Evolutionary conservation across 2,329 filamentous ascomycete species (phyloP).

Genomic region (Claviceps sp.): DNA sequence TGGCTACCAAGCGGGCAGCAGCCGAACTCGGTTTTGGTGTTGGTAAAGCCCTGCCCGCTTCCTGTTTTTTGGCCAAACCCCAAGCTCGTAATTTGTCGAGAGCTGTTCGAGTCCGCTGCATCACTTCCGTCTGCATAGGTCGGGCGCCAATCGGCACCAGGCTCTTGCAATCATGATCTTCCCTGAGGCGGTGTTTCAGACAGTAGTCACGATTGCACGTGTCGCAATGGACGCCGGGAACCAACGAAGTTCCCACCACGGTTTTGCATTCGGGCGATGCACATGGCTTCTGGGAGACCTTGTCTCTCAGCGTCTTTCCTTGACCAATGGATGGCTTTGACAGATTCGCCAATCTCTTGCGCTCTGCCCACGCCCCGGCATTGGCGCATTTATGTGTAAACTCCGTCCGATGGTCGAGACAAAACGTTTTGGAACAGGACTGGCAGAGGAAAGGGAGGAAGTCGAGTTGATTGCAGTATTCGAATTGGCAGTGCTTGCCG

Average conservation of each 20-base stretch:
- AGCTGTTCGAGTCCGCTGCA: slow-evolving; percentile 58
- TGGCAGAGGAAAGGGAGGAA: slow-evolving; percentile 93
- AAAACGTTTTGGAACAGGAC: slow-evolving; percentile 74
- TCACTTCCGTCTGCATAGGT: slow-evolving; percentile 28
- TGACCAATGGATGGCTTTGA: slow-evolving; percentile 39
- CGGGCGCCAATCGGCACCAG: slow-evolving; percentile 45
- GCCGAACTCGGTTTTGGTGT: slow-evolving; percentile 50
- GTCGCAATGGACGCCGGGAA: slow-evolving; percentile 56
- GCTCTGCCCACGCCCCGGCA: slow-evolving; percentile 48
- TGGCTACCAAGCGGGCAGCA: slow-evolving; percentile 50
- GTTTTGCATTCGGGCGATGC: slow-evolving; percentile 54
- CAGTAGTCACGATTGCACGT: slow-evolving; percentile 64
- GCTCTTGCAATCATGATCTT: slow-evolving; percentile 77
- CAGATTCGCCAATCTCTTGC: slow-evolving; percentile 40
- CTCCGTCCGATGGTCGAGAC: slow-evolving; percentile 87
- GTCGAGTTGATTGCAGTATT: slow-evolving; percentile 88
- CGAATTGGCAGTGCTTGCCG: slow-evolving; percentile 79
- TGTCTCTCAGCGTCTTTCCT: slow-evolving; percentile 39
- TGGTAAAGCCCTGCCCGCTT: slow-evolving; percentile 43
- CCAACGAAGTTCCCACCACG: slow-evolving; percentile 53
- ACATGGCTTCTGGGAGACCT: slow-evolving; percentile 52
- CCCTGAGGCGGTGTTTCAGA: slow-evolving; percentile 59
- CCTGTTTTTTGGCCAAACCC: slow-evolving; percentile 60
- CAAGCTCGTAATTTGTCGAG: slow-evolving; percentile 67
- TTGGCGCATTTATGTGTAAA: slow-evolving; percentile 57